These are phyloP conservation scores for Catenaria anguillulae DNA, from an alignment of 371 early-diverging fungal species.

Conservation along the genomic window DNA sequence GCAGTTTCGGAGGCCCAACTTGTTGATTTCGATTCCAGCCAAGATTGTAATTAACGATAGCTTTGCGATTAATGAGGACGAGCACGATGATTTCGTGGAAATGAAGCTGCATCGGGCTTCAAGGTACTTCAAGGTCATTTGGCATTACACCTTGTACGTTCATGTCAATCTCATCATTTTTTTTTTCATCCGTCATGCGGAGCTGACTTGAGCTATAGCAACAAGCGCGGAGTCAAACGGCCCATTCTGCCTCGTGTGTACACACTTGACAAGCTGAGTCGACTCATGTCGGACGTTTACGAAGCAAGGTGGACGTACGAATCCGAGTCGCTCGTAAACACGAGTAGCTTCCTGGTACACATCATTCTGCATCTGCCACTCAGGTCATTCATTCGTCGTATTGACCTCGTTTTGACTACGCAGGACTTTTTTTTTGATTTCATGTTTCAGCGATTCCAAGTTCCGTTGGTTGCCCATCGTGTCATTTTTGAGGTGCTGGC, in stretches of 20 bases:
- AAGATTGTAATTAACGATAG: not conserved
- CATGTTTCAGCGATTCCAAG: not conserved
- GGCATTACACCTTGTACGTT: not conserved
- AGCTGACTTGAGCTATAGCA: not conserved
- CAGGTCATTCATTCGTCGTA: not conserved
- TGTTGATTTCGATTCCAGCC: not conserved
- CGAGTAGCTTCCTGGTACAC: not conserved
- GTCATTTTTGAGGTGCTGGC: slow-evolving; percentile 3
- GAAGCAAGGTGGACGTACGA: slow-evolving; percentile 6
- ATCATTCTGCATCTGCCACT: too few species aligned
- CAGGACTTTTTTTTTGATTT: slow-evolving; percentile 7
- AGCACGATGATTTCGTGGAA: slow-evolving; percentile 3
- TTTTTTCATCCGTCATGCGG: too few species aligned
- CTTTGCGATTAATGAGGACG: not conserved
- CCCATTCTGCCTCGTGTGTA: slow-evolving; percentile 7
- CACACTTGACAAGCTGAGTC: not conserved
- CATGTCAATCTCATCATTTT: not conserved
- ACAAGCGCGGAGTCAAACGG: not conserved
- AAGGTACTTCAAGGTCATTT: slow-evolving; percentile 1
- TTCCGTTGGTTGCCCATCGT: not conserved
- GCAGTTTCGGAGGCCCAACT: slow-evolving; percentile 2
- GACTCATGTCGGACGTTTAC: slow-evolving; percentile 4
- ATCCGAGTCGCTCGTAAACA: not conserved
- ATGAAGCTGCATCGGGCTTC: not conserved
- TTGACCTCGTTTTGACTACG: not conserved